phyloP scores from a whole-genome alignment of 1,284 basidiomycete species.

The Apiotrichum brassicae region DNA sequence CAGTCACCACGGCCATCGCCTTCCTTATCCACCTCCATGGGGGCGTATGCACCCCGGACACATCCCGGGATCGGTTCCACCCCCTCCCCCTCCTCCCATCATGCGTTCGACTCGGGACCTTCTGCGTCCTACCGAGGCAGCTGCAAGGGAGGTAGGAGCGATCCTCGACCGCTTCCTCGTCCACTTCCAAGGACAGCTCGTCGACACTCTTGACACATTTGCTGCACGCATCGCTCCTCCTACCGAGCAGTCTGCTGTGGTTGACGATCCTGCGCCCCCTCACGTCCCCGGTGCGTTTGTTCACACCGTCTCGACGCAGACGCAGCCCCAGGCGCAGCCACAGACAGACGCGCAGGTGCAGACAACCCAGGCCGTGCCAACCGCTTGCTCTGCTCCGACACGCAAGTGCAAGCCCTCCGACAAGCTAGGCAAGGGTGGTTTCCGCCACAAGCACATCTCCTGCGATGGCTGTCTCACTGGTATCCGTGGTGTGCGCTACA shows the following conservation, averaged over 20 bases:
- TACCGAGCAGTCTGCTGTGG: constrained; percentile 7
- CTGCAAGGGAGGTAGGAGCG: constrained; percentile 35
- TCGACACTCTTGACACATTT: constrained; percentile 34
- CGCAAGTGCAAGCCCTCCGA: constrained; percentile 11
- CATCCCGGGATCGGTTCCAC: not conserved
- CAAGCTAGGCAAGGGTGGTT: constrained; percentile 32
- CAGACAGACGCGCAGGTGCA: constrained; percentile 2
- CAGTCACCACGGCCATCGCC: constrained; percentile 4
- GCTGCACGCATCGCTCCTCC: constrained; percentile 16
- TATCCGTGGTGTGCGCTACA: constrained; percentile 42
- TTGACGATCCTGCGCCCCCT: not conserved
- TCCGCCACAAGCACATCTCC: constrained; percentile 42
- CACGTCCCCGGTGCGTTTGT: constrained; percentile 38
- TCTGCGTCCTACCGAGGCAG: constrained; percentile 6
- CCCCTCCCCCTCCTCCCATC: not conserved
- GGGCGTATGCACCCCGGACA: constrained; percentile 5
- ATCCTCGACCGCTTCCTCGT: constrained; percentile 43
- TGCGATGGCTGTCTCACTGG: constrained; percentile 42
- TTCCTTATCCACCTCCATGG: constrained; percentile 2
- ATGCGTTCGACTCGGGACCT: constrained; percentile 10
- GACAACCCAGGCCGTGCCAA: not conserved
- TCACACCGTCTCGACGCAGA: too few relatives aligned
- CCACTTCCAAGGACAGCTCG: constrained; percentile 44
- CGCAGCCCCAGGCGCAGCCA: constrained; percentile 7
- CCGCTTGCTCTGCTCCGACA: constrained; percentile 1